Evolutionary conservation across 305 asterid species (phyloP).

Genomic region (Solanum chacoense): DNA sequence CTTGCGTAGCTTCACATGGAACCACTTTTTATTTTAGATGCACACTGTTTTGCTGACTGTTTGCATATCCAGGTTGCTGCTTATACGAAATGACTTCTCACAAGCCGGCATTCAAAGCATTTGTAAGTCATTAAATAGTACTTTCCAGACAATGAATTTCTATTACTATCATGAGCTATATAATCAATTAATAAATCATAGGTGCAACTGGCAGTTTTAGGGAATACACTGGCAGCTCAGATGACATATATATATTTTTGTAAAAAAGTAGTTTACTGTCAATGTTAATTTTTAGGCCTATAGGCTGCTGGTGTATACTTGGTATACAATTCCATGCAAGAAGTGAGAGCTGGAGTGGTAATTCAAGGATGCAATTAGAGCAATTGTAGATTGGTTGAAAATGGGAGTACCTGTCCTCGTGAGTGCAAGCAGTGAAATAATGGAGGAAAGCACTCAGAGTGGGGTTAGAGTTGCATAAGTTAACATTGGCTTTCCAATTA

Average conservation of each 20-base stretch:
- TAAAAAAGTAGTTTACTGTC: not conserved
- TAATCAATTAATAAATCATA: not conserved
- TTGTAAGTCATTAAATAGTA: constrained; percentile 46
- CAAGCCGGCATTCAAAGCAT: constrained; percentile 92
- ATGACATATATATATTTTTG: not conserved
- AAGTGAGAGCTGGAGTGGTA: not conserved
- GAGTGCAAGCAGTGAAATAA: not conserved
- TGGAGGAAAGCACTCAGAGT: not conserved
- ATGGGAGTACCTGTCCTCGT: not conserved
- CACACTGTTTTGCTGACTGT: constrained; percentile 4
- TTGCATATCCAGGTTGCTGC: constrained; percentile 70
- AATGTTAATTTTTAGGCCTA: not conserved
- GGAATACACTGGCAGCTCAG: not conserved
- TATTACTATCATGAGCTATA: not conserved
- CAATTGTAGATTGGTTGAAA: not conserved
- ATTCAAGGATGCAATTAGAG: not conserved
- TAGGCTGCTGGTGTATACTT: not conserved
- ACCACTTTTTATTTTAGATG: constrained; percentile 4
- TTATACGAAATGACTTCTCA: constrained; percentile 85
- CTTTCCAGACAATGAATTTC: not conserved
- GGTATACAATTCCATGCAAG: not conserved
- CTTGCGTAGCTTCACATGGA: not conserved
- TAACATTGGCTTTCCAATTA: not conserved
- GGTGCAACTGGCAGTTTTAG: not conserved
- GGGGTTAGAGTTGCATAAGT: not conserved